Evolutionary conservation across 768 basidiomycete genomes (phyloP), one percentile per base, ranked within the genome.

Genomic region (Guyanaporus albipodus): DNA sequence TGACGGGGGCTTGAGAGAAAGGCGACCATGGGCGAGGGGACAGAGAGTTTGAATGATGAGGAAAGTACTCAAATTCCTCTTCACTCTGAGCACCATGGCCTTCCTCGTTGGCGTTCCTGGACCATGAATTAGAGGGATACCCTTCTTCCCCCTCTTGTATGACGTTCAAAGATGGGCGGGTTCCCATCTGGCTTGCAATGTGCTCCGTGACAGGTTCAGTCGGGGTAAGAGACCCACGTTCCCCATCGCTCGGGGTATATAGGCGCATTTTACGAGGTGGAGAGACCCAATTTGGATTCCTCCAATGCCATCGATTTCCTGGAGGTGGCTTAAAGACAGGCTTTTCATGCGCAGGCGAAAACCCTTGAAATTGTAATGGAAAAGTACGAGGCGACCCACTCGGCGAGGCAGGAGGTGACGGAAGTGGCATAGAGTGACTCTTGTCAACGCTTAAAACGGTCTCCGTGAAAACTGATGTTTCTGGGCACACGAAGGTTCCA

Each of bases 271-370:
- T 64, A 24, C 44, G 60, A 29, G 65, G 62, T 1, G 65, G 65
- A 22, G 65, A 68, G 23, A 61, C 48, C 65, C 65, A 66, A 27
- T 66, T 66, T 4, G 65, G 65, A 43, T 66, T 66, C 38, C 44
- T 65, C 65, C 65, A 66, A 37, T 68, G 65, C 65, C 65, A 66
- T 15, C 56, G 55, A 9, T 57, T 23, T 35, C 67, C 67, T 1
- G 60, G 60, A 27, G 65, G 65, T 31, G 63, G 52, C 24, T 54
- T 58, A 19, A 66, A 66, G 17, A 47, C 44, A 1, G 46, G 57
- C 22, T 39, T 52, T 39, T 58, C 53, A 9, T 38, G 45, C 24
- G 12, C 59, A 24, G 61, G 54, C 14, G 49, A 51, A 34, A 61
- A 58, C 23, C 42, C 38, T 0, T 49, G 34, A 15, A 42, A 49